Conservation (phyloP, 768 basidiomycete species). For the Mycena latifolia region DNA sequence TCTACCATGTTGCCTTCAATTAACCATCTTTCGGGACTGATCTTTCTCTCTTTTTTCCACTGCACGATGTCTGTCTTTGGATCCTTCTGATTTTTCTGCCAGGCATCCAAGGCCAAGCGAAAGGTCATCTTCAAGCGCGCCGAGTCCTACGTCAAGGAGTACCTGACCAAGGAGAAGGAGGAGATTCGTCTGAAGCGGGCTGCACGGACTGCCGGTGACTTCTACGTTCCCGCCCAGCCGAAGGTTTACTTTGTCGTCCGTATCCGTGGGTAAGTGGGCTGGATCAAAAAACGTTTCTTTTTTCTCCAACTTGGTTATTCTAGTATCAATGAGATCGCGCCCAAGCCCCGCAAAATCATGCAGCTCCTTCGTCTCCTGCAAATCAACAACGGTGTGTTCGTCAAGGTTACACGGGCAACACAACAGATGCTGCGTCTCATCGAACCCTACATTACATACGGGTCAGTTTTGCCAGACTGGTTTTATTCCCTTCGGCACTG, state of each 20-base stretch:
- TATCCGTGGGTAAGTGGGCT: constrained; percentile 85
- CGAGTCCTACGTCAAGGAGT: constrained; percentile 98
- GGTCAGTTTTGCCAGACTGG: constrained; percentile 59
- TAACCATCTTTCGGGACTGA: constrained; percentile 98
- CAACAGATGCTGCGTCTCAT: constrained; percentile 98
- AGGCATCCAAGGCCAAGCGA: constrained; percentile 94
- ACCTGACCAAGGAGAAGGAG: constrained; percentile 92
- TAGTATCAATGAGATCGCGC: constrained; percentile 99
- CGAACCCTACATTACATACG: constrained; percentile 98
- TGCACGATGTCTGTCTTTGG: constrained; percentile 26
- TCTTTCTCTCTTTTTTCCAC: constrained; percentile 30
- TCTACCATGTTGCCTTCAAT: constrained; percentile 84
- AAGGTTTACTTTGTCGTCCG: constrained; percentile 99
- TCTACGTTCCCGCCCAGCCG: constrained; percentile 96
- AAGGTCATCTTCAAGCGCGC: constrained; percentile 99
- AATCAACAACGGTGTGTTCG: constrained; percentile 99
- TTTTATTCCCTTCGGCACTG: neutral
- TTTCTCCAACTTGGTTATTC: constrained; percentile 22
- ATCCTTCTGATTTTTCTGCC: constrained; percentile 28
- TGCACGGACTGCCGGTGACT: constrained; percentile 93
- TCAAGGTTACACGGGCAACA: constrained; percentile 96
- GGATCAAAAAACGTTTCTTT: constrained; percentile 33
- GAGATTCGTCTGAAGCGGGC: constrained; percentile 95
- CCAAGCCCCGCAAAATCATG: constrained; percentile 99
- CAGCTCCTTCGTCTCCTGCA: constrained; percentile 98